A percentile compares a stretch with the other conserved stretches of the same genome.
Evolutionary conservation across 208 protist species (phyloP).

Genomic region (Trypanosoma lewisi): DNA sequence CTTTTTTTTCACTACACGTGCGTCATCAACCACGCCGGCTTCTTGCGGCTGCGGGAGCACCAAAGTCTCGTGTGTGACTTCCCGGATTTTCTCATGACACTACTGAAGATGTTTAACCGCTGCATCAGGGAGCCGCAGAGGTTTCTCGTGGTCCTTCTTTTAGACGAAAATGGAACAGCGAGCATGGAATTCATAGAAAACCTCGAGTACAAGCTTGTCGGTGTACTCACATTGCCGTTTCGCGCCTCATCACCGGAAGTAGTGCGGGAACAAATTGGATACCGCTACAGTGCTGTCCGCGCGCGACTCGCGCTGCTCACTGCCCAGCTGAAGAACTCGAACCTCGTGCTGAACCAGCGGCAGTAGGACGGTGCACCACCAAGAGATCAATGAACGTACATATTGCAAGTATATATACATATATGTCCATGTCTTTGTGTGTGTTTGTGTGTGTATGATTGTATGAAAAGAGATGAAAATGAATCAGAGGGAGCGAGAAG

Average conservation of each 20-base stretch:
- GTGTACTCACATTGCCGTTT: conserved; percentile 89
- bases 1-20: conserved; percentile 94
- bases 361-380: background rate
- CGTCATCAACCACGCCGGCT: conserved; percentile 87
- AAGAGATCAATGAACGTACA: no score
- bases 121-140: conserved; percentile 88
- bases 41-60: conserved; percentile 75
- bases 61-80: conserved; percentile 95
- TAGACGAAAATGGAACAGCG: conserved; percentile 78
- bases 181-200: conserved; percentile 94
- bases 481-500: background rate
- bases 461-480: conserved; percentile 7
- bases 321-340: conserved; percentile 85
- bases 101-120: conserved; percentile 92
- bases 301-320: conserved; percentile 86
- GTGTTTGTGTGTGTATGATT: background rate
- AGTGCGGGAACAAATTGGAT: conserved; percentile 90
- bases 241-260: conserved; percentile 80
- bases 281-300: conserved; percentile 90
- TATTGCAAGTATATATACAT: background rate
- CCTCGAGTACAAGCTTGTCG: conserved; percentile 94
- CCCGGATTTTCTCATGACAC: conserved; percentile 88
- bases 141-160: conserved; percentile 85
- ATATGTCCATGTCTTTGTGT: background rate
- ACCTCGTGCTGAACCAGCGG: conserved; percentile 41